Evolutionary conservation across 306 rosid genomes (phyloP), one percentile per base, ranked within the genome.

Genomic region (Prunus persica): DNA sequence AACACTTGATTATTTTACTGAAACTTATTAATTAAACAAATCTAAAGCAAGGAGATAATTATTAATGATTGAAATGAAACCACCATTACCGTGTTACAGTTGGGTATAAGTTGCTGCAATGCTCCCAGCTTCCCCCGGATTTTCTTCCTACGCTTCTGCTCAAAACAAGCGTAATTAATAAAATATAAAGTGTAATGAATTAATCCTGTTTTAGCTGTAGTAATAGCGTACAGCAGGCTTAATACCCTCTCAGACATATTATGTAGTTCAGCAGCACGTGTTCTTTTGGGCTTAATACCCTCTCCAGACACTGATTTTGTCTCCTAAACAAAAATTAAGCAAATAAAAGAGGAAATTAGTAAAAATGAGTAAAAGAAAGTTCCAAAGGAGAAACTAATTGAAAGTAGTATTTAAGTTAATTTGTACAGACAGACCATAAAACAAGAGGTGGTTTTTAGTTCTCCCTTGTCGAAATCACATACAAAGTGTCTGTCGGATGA

Each of bases 61-160:
- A 38, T 6, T 38, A 38, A 38, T 38, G 43, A 38, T 6, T 38
- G 9, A 38, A 38, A 38, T 38, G 43, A 38, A 38, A 56, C 27
- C 6, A 14, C 14, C 2, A 15, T 5, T 62, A 80, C 77, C 84
- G 66, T 77, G 25, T 64, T 71, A 56, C 71, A 81, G 63, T 81
- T 76, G 56, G 81, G 85, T 32, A 81, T 20, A 50, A 81, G 78
- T 11, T 51, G 52, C 55, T 81, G 55, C 32, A 81, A 32, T 0
- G 20, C 14, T n/a, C 52, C 65, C 65, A 71, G 66, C 81, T 72
- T 81, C 74, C 13, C 64, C 56, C 27, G 46, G 55, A 81, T 81
- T 73, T 18, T 67, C 16, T 27, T 63, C 30, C 81, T 55, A 22
- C 66, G 63, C 65, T 50, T 71, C 78, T 81, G 81, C 16, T 61